Evolutionary conservation across 345 rosid genomes (phyloP).

Genomic region (Gossypium turneri): DNA sequence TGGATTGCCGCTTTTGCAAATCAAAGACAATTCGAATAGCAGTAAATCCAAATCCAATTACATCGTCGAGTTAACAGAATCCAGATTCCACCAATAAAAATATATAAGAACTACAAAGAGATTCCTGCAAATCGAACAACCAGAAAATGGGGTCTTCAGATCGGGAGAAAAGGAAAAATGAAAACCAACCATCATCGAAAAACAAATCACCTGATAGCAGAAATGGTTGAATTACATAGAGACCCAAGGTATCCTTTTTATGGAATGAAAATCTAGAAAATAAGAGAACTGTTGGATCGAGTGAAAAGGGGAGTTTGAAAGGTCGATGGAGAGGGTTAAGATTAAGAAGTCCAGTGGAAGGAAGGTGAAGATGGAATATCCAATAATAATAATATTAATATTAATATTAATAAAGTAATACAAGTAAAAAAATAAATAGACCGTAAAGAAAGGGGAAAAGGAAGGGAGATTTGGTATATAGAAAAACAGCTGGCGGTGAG

Average conservation of each 20-base stretch:
- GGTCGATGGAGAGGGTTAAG: background rate
- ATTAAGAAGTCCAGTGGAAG: background rate
- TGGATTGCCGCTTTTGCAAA: background rate
- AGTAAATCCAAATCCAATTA: constrained; percentile 7
- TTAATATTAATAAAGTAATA: background rate
- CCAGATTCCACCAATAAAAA: background rate
- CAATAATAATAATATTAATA: background rate
- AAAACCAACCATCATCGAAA: background rate
- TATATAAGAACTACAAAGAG: background rate
- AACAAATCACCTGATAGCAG: constrained; percentile 4
- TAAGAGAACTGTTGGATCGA: background rate
- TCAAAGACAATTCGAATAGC: background rate
- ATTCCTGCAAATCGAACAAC: background rate
- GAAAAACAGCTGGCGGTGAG: background rate
- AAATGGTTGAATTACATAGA: background rate
- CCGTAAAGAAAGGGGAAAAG: background rate
- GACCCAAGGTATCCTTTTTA: background rate
- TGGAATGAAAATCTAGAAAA: background rate
- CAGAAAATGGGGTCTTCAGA: background rate
- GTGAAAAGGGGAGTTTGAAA: background rate
- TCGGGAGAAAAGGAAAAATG: background rate
- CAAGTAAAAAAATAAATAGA: background rate
- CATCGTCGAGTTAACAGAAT: background rate
- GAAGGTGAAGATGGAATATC: background rate
- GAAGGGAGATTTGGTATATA: background rate